phyloP scores from a whole-genome alignment of 2,329 filamentous ascomycete species.

The Cephalotrichum gorgonifer region DNA sequence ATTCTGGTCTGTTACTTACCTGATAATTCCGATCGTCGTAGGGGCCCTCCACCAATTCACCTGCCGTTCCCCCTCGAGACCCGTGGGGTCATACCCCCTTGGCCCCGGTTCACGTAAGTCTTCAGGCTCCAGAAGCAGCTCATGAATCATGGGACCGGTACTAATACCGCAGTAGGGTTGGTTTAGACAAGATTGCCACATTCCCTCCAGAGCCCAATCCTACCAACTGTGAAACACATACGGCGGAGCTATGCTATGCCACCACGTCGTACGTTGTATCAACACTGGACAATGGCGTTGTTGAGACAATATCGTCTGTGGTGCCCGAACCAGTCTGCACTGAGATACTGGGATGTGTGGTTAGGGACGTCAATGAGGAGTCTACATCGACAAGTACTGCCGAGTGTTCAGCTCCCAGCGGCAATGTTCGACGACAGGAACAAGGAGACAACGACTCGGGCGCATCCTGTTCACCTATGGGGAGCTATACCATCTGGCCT shows the following conservation, averaged over 20 bases:
- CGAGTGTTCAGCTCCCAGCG: neutral
- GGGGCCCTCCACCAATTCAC: neutral
- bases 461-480: neutral
- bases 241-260: neutral
- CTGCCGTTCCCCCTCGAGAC: neutral
- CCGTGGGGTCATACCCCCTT: neutral
- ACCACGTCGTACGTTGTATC: too few relatives aligned
- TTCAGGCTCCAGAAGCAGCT: neutral
- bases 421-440: neutral
- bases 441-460: neutral
- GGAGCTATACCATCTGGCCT: neutral
- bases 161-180: neutral
- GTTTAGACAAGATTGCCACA: neutral
- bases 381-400: neutral
- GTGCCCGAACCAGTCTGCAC: neutral
- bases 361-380: neutral
- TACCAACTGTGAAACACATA: neutral
- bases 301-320: neutral
- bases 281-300: neutral
- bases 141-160: neutral
- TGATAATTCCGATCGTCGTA: neutral
- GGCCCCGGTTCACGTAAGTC: constrained; percentile 1
- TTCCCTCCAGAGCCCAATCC: neutral
- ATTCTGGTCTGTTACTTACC: neutral
- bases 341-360: neutral